phyloP scores from a whole-genome alignment of 495 filamentous ascomycete species.

The Tuber borchii region DNA sequence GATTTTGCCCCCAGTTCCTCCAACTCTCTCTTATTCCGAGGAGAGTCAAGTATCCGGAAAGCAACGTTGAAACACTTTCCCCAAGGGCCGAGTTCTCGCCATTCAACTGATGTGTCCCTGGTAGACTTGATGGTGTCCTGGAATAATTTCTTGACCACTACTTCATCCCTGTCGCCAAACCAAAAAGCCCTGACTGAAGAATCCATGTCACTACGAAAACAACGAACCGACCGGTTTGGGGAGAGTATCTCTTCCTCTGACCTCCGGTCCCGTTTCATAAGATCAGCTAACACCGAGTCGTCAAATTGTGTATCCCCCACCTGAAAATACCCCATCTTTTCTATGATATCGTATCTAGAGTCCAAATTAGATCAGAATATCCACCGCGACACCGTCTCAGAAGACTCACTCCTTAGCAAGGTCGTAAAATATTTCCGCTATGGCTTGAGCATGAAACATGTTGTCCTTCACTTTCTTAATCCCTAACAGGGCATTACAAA shows the following conservation, averaged over 20 bases:
- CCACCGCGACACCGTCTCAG: background rate
- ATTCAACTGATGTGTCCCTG: background rate
- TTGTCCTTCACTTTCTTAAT: slow-evolving; percentile 1
- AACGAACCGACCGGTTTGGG: background rate
- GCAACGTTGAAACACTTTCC: slow-evolving; percentile 2
- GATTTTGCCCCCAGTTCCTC: background rate
- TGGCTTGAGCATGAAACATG: slow-evolving; percentile 1
- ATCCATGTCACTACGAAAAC: slow-evolving; percentile 1
- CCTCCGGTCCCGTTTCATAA: slow-evolving; percentile 1
- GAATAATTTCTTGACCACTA: background rate
- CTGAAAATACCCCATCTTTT: background rate
- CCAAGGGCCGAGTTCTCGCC: background rate
- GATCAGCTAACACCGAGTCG: background rate
- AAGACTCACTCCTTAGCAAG: slow-evolving; percentile 2
- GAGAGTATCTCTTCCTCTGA: background rate
- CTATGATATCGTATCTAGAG: background rate
- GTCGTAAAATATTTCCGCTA: background rate
- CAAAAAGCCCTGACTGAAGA: background rate
- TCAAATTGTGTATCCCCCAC: slow-evolving; percentile 3
- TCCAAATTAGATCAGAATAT: background rate
- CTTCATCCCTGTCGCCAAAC: background rate
- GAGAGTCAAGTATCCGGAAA: slow-evolving; percentile 2
- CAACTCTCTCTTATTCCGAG: background rate
- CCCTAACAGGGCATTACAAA: background rate
- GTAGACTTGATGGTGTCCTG: slow-evolving; percentile 1